Conservation (phyloP, 1,139 yeast genomes). For the Taphrina betulina region DNA sequence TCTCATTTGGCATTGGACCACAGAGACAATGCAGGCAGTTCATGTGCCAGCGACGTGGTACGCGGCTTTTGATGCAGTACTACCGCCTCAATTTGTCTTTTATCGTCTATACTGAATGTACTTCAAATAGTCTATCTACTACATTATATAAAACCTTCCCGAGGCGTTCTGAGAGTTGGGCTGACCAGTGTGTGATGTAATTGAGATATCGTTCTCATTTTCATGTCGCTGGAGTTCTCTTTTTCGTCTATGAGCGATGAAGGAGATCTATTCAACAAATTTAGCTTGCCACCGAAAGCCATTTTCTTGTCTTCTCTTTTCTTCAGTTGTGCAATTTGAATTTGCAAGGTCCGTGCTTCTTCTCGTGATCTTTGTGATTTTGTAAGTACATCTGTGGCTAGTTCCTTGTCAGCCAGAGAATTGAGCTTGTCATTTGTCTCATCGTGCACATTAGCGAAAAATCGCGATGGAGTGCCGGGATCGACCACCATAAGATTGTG, state of each 20-base stretch:
- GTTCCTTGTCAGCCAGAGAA: slow-evolving; percentile 22
- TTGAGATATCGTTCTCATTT: not conserved
- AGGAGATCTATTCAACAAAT: not conserved
- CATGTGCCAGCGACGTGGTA: no score
- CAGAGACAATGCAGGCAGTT: no score
- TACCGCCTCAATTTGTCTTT: no score
- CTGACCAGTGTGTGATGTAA: slow-evolving; percentile 13
- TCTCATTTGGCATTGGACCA: no score
- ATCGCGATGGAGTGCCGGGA: no score
- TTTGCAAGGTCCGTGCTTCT: slow-evolving; percentile 19
- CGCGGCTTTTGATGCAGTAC: no score
- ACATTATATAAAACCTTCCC: slow-evolving; percentile 25
- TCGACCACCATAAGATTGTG: not conserved
- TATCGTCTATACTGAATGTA: no score
- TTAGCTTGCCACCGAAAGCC: not conserved
- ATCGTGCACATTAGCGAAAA: no score
- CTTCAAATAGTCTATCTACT: no score
- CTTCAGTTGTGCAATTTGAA: slow-evolving; percentile 24
- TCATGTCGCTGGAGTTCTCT: slow-evolving; percentile 1
- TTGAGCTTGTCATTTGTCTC: slow-evolving; percentile 9
- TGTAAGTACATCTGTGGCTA: slow-evolving; percentile 11
- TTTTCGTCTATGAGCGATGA: not conserved
- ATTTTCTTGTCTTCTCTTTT: slow-evolving; percentile 10
- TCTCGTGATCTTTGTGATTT: slow-evolving; percentile 28
- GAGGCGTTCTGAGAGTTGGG: slow-evolving; percentile 22